These are phyloP conservation scores for Volvariella volvacea DNA, from an alignment of 1,284 basidiomycete genomes.

Conservation along the genomic window DNA sequence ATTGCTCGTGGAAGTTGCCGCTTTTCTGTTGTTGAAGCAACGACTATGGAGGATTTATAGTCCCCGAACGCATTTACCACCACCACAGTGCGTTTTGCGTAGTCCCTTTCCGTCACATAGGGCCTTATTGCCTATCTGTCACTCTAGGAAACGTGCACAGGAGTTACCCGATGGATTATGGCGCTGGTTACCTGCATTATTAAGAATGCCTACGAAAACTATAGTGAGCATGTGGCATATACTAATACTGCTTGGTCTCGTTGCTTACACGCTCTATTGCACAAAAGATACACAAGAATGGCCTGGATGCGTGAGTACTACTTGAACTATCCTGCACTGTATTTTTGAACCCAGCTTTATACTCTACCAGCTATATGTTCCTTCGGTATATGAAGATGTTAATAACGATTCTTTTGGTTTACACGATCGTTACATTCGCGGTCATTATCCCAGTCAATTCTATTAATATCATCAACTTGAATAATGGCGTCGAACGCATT, in stretches of 20 bases:
- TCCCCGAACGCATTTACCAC: conserved; percentile 49
- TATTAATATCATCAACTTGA: conserved; percentile 31
- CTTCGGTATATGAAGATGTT: conserved; percentile 58
- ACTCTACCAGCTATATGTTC: conserved; percentile 61
- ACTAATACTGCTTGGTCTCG: too few species aligned
- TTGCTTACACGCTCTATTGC: too few species aligned
- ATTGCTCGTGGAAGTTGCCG: conserved; percentile 44
- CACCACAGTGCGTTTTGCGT: conserved; percentile 32
- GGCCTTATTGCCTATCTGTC: not conserved
- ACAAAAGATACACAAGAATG: conserved; percentile 47
- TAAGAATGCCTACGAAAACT: conserved; percentile 31
- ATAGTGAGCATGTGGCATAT: conserved; percentile 28
- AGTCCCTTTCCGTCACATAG: not conserved
- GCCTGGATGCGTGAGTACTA: conserved; percentile 57
- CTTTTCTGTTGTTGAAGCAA: conserved; percentile 45
- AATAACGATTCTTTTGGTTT: conserved; percentile 59
- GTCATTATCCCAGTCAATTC: conserved; percentile 59
- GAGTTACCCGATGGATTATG: conserved; percentile 34
- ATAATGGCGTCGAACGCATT: conserved; percentile 29
- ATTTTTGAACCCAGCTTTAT: too few species aligned
- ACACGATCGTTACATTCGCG: conserved; percentile 53
- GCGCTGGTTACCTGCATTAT: conserved; percentile 41
- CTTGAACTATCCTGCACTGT: not conserved
- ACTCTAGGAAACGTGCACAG: conserved; percentile 35
- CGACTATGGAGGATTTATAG: conserved; percentile 45